Base-by-base conservation (phyloP, 495 filamentous ascomycete genomes). In the Xylaria castorea region DNA sequence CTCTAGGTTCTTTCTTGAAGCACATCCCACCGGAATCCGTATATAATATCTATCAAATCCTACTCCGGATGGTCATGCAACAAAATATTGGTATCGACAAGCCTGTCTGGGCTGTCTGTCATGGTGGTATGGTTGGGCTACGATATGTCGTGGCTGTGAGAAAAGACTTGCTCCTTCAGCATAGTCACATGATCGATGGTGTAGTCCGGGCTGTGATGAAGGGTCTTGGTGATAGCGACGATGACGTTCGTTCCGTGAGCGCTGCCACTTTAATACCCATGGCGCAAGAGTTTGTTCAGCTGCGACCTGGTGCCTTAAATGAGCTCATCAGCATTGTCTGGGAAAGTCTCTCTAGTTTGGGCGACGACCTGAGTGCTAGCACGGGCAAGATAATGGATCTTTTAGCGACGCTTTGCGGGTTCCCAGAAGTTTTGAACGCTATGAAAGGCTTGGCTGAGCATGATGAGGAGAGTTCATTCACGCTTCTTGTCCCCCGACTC, bases 351-450 rank as follows among this genome's bases (percentile, higher is more conserved):
- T 97, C 96, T 8, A 95, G 97, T 77, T 83, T 99, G 9, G 94
- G 95, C 72, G 96, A 99, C 79, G 96, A 99, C 81, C 86, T 99
- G 18, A 97, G 94, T 81, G 97, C 96, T 7, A 98, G 95, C 81
- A 99, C 96, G 30, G 96, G 96, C 38, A 95, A 92, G 65, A 95
- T 99, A 53, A 99, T 99, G 96, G 96, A 99, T 77, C 87, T 99
- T 36, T 85, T 99, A 30, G 97, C 96, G 32, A 98, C 94, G 76
- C 89, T 99, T 42, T 99, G 97, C 82, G 92, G 94, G 71, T 99
- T 97, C 84, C 92, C 92, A 3, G 89, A 97, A 82, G 96, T 98
- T 34, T 83, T 99, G 68, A 90, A 95, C 73, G 92, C 96, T 22
- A 99, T 99, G 96, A 97, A 95, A 81, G 81, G 85, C 48, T 97